Conservation (phyloP, 495 filamentous ascomycete species). For the Cercophora samala region DNA sequence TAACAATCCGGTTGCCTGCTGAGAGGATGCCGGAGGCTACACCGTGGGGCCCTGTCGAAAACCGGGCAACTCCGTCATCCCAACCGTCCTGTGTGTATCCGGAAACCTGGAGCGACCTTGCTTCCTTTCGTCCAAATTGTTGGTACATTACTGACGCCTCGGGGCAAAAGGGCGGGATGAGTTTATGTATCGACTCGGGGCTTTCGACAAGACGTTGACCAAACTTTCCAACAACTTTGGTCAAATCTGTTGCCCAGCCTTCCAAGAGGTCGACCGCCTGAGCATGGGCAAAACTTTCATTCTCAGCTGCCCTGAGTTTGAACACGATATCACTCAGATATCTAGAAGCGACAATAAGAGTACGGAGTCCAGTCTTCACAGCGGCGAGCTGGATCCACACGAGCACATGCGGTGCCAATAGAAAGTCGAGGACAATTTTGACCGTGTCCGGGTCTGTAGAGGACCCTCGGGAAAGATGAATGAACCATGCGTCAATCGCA, state of each 20-base stretch:
- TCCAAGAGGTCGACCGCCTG: no score
- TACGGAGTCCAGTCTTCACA: not conserved
- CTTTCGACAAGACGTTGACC: not conserved
- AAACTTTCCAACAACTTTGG: constrained; percentile 4
- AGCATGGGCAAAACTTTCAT: no score
- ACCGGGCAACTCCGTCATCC: not conserved
- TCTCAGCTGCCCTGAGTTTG: no score
- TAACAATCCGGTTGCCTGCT: not conserved
- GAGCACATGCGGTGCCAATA: not conserved
- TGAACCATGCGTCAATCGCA: not conserved
- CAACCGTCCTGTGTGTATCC: not conserved
- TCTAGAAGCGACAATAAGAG: not conserved
- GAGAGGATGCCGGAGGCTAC: not conserved
- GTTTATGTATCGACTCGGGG: not conserved
- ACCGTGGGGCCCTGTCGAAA: not conserved
- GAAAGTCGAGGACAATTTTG: not conserved
- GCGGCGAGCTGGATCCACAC: not conserved
- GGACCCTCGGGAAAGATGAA: not conserved
- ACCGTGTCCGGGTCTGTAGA: not conserved
- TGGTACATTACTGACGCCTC: not conserved
- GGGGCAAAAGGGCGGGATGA: constrained; percentile 3
- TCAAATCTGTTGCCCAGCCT: not conserved
- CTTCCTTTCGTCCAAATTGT: constrained; percentile 3
- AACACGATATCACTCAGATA: not conserved
- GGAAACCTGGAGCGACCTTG: not conserved